These are phyloP conservation scores for Colletotrichum liriopes DNA, from an alignment of 2,329 filamentous ascomycete genomes.

Conservation along the genomic window DNA sequence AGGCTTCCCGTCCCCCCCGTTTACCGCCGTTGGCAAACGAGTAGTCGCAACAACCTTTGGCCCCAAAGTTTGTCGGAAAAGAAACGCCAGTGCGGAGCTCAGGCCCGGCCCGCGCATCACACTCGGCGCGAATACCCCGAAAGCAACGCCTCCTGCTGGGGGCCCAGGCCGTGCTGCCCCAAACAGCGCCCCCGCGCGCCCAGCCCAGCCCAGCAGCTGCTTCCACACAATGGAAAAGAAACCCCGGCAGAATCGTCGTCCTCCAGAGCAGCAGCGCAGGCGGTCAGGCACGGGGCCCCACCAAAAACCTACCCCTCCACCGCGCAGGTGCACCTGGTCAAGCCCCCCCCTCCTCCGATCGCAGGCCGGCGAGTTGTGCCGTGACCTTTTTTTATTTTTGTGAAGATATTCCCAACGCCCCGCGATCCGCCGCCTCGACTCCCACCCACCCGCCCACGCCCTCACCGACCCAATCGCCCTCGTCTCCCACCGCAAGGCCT, in stretches of 20 bases:
- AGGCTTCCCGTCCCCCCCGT: no score
- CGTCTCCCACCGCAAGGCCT: no score
- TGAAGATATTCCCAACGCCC: conserved; percentile 40
- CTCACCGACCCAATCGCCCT: no score
- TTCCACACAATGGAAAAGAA: no score
- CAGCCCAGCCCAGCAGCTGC: not conserved
- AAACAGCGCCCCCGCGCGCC: not conserved
- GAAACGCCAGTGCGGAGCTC: conserved; percentile 1
- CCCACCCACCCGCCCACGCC: not conserved
- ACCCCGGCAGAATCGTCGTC: not conserved
- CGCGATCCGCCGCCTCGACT: not conserved
- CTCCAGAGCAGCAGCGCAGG: not conserved
- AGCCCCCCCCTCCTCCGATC: not conserved
- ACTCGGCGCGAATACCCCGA: not conserved
- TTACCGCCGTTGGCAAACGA: not conserved
- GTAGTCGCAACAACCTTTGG: not conserved
- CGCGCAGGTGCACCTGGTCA: not conserved
- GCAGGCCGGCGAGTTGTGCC: not conserved
- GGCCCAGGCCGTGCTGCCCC: not conserved
- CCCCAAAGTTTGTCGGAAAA: not conserved
- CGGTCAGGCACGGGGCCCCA: not conserved
- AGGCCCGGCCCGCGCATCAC: conserved; percentile 7
- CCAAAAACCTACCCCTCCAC: conserved; percentile 3
- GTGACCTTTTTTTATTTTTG: no score
- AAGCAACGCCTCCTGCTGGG: not conserved